Evolutionary conservation across 176 grass and related monocot species (phyloP), one percentile per base, ranked within the genome.

Genomic region (Raddia distichophylla): DNA sequence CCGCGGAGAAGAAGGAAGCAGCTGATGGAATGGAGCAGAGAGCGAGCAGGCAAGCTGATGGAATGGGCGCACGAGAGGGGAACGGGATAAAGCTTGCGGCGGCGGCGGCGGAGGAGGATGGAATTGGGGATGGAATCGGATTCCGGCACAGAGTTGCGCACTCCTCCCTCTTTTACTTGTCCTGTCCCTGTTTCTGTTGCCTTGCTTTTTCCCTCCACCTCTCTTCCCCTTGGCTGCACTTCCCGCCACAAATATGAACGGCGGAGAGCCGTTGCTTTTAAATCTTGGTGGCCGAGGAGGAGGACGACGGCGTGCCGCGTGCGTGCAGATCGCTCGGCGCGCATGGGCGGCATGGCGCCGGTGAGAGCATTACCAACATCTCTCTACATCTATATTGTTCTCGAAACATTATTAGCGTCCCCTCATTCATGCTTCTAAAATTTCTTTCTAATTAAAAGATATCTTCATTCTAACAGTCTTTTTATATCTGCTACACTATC

Each of bases 241-340:
- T 88, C 86, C 80, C 80, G 75, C 80, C 86, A 83, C 80, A 52
- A 60, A 88, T 83, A 78, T 70, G 64, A 40, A 40, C 37, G 37
- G 37, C 4, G 50, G 63, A 8, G 73, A 35, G 42, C 35, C 11
- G 22, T 62, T 27, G 27, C 72, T 70, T 80, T 74, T 53, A 17
- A 64, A 79, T 19, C 77, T 51, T 54, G 76, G 17, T 55, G 8
- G 33, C 64, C 67, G 58, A 32, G 14, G 14, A 53, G 14, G 16
- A 7, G 16, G 53, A 5, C 5, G 50, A 12, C 5, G 14, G 50
- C 50, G 14, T 10, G 50, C 50, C 11, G 49, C 12, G 5, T 52
- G 50, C 14, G 5, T 52, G 50, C 50, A 52, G 3, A 40, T 40
- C 37, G 4, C 4, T 40, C 37, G 37, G 37, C 37, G 37, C 37